A percentile compares a stretch with the other conserved stretches of the same genome.
phyloP scores from a whole-genome alignment of 2,329 filamentous ascomycete genomes.

The Curvularia sp. region DNA sequence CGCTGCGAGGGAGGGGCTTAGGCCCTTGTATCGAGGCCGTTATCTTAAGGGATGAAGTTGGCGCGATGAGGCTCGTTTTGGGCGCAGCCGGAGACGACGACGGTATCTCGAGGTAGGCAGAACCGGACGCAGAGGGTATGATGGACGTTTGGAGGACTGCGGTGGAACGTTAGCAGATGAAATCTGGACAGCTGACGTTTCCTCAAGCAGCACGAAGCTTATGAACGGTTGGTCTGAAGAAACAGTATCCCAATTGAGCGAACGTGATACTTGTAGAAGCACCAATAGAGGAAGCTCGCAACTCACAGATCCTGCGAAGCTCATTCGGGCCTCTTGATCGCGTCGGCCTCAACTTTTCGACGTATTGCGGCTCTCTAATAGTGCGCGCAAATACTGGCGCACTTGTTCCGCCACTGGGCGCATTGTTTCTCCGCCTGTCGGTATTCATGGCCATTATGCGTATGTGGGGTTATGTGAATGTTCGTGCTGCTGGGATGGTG shows the following conservation, averaged over 20 bases:
- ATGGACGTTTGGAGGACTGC: conserved; percentile 88
- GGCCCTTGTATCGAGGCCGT: conserved; percentile 94
- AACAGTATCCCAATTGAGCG: neutral
- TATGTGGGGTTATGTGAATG: conserved; percentile 7
- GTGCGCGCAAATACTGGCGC: conserved; percentile 73
- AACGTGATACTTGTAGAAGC: neutral
- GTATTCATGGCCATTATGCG: conserved; percentile 36
- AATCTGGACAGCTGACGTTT: neutral
- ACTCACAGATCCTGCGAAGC: conserved; percentile 85
- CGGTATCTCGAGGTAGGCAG: conserved; percentile 77
- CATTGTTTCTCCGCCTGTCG: conserved; percentile 90
- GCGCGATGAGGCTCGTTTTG: conserved; percentile 58
- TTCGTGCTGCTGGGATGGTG: conserved; percentile 8
- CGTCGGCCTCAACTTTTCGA: conserved; percentile 57
- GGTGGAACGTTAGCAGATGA: conserved; percentile 21
- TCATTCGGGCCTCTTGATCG: conserved; percentile 71
- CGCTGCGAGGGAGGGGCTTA: conserved; percentile 85
- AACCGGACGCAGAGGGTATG: conserved; percentile 91
- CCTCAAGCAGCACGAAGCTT: neutral
- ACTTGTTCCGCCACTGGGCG: conserved; percentile 77
- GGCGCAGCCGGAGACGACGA: conserved; percentile 55
- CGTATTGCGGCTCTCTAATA: conserved; percentile 56
- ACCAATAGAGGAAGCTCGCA: neutral
- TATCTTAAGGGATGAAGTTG: conserved; percentile 79
- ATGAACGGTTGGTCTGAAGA: neutral